Evolutionary conservation across 2,329 filamentous ascomycete species (phyloP).

Genomic region (Cryphonectria parasitica): DNA sequence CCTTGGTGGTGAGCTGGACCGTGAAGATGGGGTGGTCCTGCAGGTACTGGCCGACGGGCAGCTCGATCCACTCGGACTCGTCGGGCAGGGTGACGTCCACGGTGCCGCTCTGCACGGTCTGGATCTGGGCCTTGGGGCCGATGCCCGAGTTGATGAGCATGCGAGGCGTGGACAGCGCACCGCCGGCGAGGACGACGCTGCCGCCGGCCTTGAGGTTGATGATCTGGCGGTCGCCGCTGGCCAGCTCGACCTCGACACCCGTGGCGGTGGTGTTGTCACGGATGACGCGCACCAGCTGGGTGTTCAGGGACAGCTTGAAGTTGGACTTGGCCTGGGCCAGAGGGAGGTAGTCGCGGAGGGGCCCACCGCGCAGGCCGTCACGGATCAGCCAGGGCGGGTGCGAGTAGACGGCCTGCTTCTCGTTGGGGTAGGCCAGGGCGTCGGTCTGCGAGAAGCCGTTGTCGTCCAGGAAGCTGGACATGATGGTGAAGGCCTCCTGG

Average conservation of each 20-base stretch:
- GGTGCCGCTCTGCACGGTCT: conserved; percentile 29
- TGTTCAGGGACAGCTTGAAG: conserved; percentile 35
- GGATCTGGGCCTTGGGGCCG: conserved; percentile 30
- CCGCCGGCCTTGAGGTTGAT: conserved; percentile 33
- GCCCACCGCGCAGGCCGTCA: conserved; percentile 32
- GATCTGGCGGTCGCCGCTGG: conserved; percentile 32
- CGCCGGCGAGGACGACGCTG: conserved; percentile 34
- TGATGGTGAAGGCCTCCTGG: conserved; percentile 28
- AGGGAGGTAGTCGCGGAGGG: conserved; percentile 34
- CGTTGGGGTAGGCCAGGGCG: conserved; percentile 29
- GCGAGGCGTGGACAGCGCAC: conserved; percentile 33
- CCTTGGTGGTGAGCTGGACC: conserved; percentile 37
- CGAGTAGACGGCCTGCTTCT: conserved; percentile 30
- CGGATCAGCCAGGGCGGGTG: conserved; percentile 32
- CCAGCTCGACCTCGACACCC: conserved; percentile 33
- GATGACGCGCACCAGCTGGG: conserved; percentile 34
- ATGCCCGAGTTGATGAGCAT: conserved; percentile 31
- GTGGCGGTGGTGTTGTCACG: conserved; percentile 32
- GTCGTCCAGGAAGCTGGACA: conserved; percentile 28
- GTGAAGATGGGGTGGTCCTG: conserved; percentile 35
- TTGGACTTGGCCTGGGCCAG: conserved; percentile 33
- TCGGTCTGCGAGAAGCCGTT: conserved; percentile 31
- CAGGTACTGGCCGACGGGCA: conserved; percentile 33
- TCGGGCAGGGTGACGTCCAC: conserved; percentile 32
- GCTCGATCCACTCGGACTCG: conserved; percentile 34